These are phyloP conservation scores for Xylaria telfairii DNA, from an alignment of 495 filamentous ascomycete genomes.

Conservation along the genomic window DNA sequence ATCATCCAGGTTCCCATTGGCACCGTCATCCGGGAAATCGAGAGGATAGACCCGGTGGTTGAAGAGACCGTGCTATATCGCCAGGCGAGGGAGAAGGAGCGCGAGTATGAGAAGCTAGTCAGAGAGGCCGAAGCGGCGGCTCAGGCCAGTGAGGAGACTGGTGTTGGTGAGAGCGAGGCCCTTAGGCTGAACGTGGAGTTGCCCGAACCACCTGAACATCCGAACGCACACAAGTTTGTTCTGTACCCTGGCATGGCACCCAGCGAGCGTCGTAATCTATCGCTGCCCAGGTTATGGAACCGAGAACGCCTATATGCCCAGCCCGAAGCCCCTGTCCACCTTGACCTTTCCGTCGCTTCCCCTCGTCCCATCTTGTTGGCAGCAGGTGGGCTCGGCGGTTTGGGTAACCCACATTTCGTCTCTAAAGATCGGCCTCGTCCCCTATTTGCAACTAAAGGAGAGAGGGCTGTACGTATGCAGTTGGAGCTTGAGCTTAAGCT, in stretches of 20 bases:
- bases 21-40: slow-evolving; percentile 84
- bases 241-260: slow-evolving; percentile 78
- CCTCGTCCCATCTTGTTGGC: slow-evolving; percentile 86
- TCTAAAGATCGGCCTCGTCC: slow-evolving; percentile 71
- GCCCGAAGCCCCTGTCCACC: slow-evolving; percentile 70
- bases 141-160: slow-evolving; percentile 42
- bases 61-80: slow-evolving; percentile 60
- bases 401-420: slow-evolving; percentile 93
- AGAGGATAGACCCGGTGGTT: slow-evolving; percentile 74
- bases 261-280: slow-evolving; percentile 64
- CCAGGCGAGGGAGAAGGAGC: slow-evolving; percentile 41
- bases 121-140: slow-evolving; percentile 39
- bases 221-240: slow-evolving; percentile 74
- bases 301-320: slow-evolving; percentile 66
- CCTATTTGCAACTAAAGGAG: slow-evolving; percentile 87
- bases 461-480: slow-evolving; percentile 74
- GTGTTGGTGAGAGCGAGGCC: slow-evolving; percentile 33
- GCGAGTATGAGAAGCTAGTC: slow-evolving; percentile 36
- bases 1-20: slow-evolving; percentile 91
- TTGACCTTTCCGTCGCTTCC: slow-evolving; percentile 85
- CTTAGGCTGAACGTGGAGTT: slow-evolving; percentile 31
- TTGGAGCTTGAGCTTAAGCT: slow-evolving; percentile 93
- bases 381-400: slow-evolving; percentile 83
- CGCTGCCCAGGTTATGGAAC: slow-evolving; percentile 64
- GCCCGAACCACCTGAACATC: slow-evolving; percentile 41